Evolutionary conservation across 148 eudicot species (phyloP), one percentile per base, ranked within the genome.

Genomic region (Polygonum maritimum): DNA sequence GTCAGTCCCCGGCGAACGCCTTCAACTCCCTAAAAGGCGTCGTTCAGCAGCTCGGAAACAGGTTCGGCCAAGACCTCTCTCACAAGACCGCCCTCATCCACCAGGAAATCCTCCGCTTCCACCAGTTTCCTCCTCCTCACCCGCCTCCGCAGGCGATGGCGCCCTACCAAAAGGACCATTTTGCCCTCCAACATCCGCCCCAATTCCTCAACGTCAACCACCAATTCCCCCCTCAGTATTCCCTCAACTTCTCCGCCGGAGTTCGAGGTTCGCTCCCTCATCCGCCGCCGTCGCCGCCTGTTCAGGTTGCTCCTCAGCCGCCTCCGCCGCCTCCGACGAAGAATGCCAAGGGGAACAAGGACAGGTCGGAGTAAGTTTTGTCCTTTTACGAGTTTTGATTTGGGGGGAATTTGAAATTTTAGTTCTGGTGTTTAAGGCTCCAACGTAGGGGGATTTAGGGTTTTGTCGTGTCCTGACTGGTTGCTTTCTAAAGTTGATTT

Each of bases 31-130:
- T 88, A 12, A 80, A 82, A 81, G 85, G 83, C 79, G 82, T 88
- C 77, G 85, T 88, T 12, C 84, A 79, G 48, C 86, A 79, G 49
- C 81, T 88, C 35, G 83, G 82, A 33, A 80, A 80, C 8, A 80
- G 77, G 74, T 78, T 87, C 74, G 90, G 90, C 75, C 72, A 81
- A 40, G 84, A 82, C 83, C 82, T 87, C 1, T 81, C 90, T 48
- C 88, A 83, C 78, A 87, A 85, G 35, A 79, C 83, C 80, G 73
- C 52, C 62, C 82, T 88, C 83, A 88, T 85, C 58, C 62, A 85
- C 4, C 86, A 85, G 75, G 88, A 82, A 19, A 82, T 88, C 78
- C 75, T 76, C 78, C 77, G 80, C 76, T 79, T 77, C 78, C 81
- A 81, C 79, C 81, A 84, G 65, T 78, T 77, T 76, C 78, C 70